Base-by-base conservation (phyloP, 208 protist species). In the Angomonas ambiguus region DNA sequence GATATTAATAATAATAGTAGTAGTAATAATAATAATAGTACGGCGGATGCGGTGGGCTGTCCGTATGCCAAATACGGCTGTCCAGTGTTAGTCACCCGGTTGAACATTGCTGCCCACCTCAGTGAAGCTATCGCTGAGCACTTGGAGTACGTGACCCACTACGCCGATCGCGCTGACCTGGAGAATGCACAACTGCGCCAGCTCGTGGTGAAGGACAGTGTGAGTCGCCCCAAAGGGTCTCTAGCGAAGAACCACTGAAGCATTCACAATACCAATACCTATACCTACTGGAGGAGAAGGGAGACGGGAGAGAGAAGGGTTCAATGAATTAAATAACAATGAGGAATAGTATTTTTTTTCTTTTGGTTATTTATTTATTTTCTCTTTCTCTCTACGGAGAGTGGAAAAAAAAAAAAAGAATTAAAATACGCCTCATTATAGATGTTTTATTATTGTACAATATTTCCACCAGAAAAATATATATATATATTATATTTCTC, bases 61-160 rank as follows among this genome's bases (percentile, higher is more conserved):
- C 87, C 87, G 0, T 93, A 93, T 69, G 69, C 80, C 10, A 67
- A 79, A 30, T 93, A 87, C 58, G 87, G 87, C 48, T 93, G 87
- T 69, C 65, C 59, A 10, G 65, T 72, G 28, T 76, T 63, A 57
- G 72, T 90, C 27, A 76, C 79, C n/a, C 69, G 69, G 8, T 58
- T 74, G 18, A 79, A 77, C 48, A 45, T 93, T 22, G 16, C 75
- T 0, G 67, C 71, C 16, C 87, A 93, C 53, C 64, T 93, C 22
- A 24, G 28, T 11, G 76, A 88, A 67, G 80, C 69, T 28, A 71
- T 90, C 38, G 48, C 72, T n/a, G 72, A 72, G 27, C 87, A 93
- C 63, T 71, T 93, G 10, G 70, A 81, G 32, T 60, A 90, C 27
- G 87, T 93, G 1, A 84, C 78, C 31, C 61, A 62, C 38, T 93